These are phyloP conservation scores for Populus hybrid DNA, from an alignment of 441 rosid species.

Conservation along the genomic window DNA sequence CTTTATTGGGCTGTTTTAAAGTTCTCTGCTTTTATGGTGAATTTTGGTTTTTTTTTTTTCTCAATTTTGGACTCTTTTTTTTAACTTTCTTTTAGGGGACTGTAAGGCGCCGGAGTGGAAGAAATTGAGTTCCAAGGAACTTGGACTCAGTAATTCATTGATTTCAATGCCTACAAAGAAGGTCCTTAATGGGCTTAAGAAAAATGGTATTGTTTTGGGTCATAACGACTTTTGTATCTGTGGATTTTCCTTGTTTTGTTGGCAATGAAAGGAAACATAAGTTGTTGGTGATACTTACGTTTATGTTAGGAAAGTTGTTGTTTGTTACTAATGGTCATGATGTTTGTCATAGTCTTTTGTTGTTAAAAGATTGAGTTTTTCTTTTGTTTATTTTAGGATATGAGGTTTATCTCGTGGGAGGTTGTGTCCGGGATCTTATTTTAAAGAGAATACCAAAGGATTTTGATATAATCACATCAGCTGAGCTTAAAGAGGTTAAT, in stretches of 20 bases:
- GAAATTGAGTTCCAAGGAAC: slow-evolving; percentile 54
- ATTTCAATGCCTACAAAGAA: slow-evolving; percentile 54
- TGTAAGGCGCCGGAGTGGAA: slow-evolving; percentile 41
- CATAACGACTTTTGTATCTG: slow-evolving; percentile 4
- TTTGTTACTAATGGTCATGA: background rate
- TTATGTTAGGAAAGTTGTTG: slow-evolving; percentile 4
- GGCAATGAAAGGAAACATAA: background rate
- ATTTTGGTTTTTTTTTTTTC: background rate
- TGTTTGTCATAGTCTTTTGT: background rate
- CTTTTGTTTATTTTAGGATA: slow-evolving; percentile 36
- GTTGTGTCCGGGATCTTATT: slow-evolving; percentile 86
- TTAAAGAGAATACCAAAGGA: slow-evolving; percentile 71
- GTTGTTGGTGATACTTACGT: background rate
- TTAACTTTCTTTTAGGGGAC: background rate
- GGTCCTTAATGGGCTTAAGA: slow-evolving; percentile 70
- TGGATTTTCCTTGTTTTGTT: background rate
- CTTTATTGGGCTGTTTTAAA: background rate
- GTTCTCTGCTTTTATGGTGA: background rate
- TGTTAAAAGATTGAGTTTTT: background rate
- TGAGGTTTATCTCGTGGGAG: slow-evolving; percentile 87
- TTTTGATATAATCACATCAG: slow-evolving; percentile 79
- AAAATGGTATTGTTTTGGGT: slow-evolving; percentile 38
- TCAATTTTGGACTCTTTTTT: too few species aligned
- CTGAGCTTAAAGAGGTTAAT: slow-evolving; percentile 70
- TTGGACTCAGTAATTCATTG: slow-evolving; percentile 60